Base-by-base conservation (phyloP, 2,329 filamentous ascomycete species). In the Ascosphaera apis region DNA sequence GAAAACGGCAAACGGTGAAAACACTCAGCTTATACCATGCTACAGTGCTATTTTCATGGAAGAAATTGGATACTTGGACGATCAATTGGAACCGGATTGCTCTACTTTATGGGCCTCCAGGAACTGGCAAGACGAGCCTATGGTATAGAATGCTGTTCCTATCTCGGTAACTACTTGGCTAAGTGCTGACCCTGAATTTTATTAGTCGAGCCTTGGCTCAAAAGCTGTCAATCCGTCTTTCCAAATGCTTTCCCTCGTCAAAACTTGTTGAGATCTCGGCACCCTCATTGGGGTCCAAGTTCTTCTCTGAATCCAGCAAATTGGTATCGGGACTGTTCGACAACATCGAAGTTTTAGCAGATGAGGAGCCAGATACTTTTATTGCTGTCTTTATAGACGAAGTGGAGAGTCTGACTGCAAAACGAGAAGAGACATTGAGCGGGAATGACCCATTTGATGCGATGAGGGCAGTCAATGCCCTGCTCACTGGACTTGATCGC, bases 71-170 rank as follows among this genome's bases (percentile, higher is more conserved):
- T 39, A 46, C 49, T 17, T 49, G 48, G 37, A 49, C 51, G 1
- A 53, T 59, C 41, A 57, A 55, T 38, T 63, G 60, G 57, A 62
- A 62, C 39, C 52, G 57, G 15, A 45, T 63, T 7, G 81, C 93
- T 12, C 64, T 93, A 39, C 72, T 93, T 34, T 93, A 93, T 56
- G 86, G 86, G 0, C 84, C 86, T 3, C 86, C 86, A 2, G 86
- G 86, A 52, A 95, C 86, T 9, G 86, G 86, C 50, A 93, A 95
- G 43, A 58, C 54, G 15, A 57, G 53, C 1, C 46, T 62, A 2
- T 61, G 56, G 48, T 47, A 41, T 36, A 36, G 36, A 31, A 32
- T 13, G 2, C 3, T 16, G 15, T 13, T 37, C 19, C 4, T 11
- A 16, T 15, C 25, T 6, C 15, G 11, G 11, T n/a, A 19, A 31